phyloP scores from a whole-genome alignment of 2,329 filamentous ascomycete species.

The Aureobasidium sp. region DNA sequence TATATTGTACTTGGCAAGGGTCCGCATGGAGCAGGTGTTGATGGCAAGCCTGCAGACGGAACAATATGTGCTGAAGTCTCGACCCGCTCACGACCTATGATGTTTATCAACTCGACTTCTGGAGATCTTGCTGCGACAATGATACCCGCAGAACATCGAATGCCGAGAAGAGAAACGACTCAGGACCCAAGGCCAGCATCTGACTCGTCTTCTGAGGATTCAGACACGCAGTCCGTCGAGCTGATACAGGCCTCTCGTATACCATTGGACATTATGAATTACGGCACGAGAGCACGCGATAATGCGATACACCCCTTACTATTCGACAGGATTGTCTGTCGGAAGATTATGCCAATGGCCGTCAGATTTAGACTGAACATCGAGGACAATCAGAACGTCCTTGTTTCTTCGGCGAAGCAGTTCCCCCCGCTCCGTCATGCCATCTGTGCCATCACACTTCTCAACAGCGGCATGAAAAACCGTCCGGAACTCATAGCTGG shows the following conservation, averaged over 20 bases:
- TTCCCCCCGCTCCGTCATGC: constrained; percentile 7
- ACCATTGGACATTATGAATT: background rate
- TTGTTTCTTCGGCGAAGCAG: background rate
- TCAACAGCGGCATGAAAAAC: background rate
- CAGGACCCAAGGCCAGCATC: background rate
- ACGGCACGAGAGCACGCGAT: background rate
- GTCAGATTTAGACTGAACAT: constrained; percentile 11
- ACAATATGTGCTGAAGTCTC: no score
- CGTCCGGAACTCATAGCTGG: constrained; percentile 14
- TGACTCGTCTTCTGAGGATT: background rate
- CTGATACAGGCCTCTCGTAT: background rate
- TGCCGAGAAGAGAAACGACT: background rate
- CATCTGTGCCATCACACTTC: constrained; percentile 5
- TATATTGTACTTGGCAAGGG: constrained; percentile 5
- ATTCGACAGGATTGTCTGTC: constrained; percentile 9
- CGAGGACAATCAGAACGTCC: constrained; percentile 9
- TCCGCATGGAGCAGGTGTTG: background rate
- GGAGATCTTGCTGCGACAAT: background rate
- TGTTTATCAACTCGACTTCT: background rate
- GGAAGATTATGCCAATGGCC: constrained; percentile 13
- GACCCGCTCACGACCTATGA: background rate
- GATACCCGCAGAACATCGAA: background rate
- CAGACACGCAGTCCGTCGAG: background rate
- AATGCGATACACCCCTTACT: constrained; percentile 6
- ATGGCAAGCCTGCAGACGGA: background rate